A percentile compares a stretch with the other conserved stretches of the same genome.
These are phyloP conservation scores for Neonectria ditissima DNA, from an alignment of 2,329 filamentous ascomycete species.

Conservation along the genomic window DNA sequence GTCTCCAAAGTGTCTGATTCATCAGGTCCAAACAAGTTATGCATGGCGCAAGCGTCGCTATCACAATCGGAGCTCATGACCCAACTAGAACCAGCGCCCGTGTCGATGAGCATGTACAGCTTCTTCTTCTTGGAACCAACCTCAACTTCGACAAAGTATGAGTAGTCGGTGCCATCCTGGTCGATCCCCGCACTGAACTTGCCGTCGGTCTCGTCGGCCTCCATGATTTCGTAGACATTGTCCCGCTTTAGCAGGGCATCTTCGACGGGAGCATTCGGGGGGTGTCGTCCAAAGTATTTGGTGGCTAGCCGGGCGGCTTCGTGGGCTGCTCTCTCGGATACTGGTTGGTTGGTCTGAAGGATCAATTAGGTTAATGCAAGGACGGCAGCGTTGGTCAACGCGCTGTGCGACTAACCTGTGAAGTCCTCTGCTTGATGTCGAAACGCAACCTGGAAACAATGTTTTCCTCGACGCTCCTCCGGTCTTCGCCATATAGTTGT, in stretches of 20 bases:
- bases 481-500: slow-evolving; percentile 35
- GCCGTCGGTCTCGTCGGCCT: slow-evolving; percentile 58
- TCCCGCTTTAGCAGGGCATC: slow-evolving; percentile 50
- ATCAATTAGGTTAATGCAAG: slow-evolving; percentile 30
- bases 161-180: slow-evolving; percentile 75
- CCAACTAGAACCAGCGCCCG: slow-evolving; percentile 81
- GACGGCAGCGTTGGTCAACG: slow-evolving; percentile 14
- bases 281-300: slow-evolving; percentile 51
- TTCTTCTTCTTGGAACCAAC: slow-evolving; percentile 67
- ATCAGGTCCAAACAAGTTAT: slow-evolving; percentile 75
- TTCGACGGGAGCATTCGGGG: slow-evolving; percentile 23
- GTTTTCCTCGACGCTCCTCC: slow-evolving; percentile 35
- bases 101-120: slow-evolving; percentile 74
- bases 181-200: slow-evolving; percentile 66
- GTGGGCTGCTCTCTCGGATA: slow-evolving; percentile 52
- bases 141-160: slow-evolving; percentile 70
- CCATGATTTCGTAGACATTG: slow-evolving; percentile 61
- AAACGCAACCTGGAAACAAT: slow-evolving; percentile 51
- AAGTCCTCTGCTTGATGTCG: slow-evolving; percentile 54
- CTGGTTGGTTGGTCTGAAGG: slow-evolving; percentile 48
- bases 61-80: slow-evolving; percentile 80
- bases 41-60: slow-evolving; percentile 73
- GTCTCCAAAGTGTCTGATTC: slow-evolving; percentile 74
- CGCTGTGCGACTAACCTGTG: slow-evolving; percentile 46
- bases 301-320: slow-evolving; percentile 53